Base-by-base conservation (phyloP, 225 moss, liverwort and hornwort genomes). In the Climacium dendroides region DNA sequence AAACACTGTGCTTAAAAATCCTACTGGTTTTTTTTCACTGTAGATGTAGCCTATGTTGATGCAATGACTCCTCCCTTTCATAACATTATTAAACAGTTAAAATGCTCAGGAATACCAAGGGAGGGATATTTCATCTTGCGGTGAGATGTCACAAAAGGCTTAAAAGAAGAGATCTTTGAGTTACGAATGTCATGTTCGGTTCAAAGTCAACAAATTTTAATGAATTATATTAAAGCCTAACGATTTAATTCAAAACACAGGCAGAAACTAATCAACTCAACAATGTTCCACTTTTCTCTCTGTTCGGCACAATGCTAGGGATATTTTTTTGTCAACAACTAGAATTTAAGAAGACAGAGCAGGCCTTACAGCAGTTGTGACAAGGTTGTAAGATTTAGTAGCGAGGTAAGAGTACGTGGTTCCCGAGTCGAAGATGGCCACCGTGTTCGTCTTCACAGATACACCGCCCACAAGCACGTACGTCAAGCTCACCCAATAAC, bases 401-500 rank as follows among this genome's bases (percentile, higher is more conserved):
- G 91, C 67, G 70, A 94, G 54, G 64, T 92, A 94, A 7, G 94
- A 92, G 64, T 86, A 94, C 12, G 94, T 92, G 23, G 94, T 94
- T 79, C 94, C 94, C 9, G 94, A 90, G 85, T 94, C 94, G 45
- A 94, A 91, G 24, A 94, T 35, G 69, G 91, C 94, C 63, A 53
- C 34, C 18, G 78, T 79, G 73, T 54, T 41, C 19, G 89, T 82
- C 76, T 81, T 79, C 59, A 90, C 86, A n/a, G 84, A 12, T 35
- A 63, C 69, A 43, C 53, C 88, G 35, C 91, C 92, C 48, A 94
- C 87, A 69, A 87, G 19, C 62, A 92, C 74, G 85, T 91, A 26
- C n/a, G 74, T 78, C 82, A 94, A 79, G 45, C 79, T 41, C 87
- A 94, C 92, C 92, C 90, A 91, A 45, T 94, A 94, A 26, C 86